Evolutionary conservation across 2,329 filamentous ascomycete species (phyloP), one percentile per base, ranked within the genome.

Genomic region (Neofusicoccum cordaticola): DNA sequence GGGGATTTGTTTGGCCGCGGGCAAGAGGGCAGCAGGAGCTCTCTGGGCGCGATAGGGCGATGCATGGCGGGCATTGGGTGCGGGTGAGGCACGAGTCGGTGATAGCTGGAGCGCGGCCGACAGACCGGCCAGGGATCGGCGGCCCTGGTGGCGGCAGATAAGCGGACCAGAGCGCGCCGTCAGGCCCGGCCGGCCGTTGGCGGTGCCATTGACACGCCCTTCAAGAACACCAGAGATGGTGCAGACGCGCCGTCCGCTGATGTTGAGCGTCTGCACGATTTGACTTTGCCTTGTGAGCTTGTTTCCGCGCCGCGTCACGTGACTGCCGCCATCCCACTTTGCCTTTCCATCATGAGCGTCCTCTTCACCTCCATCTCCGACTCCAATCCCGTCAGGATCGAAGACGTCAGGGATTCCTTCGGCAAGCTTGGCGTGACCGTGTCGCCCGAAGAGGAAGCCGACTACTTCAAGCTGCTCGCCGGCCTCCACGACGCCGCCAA

Each of bases 401-500:
- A 62, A 19, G 58, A 62, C 17, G 58, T 62, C 9, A 11, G 45
- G 4, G 22, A 52, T 19, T 56, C 44, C 2, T 31, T 82, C 0
- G 62, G 70, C 41, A 71, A 74, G 6, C 70, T 82, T 3, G 78
- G 78, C 6, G 66, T 82, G 44, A 74, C 74, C 0, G 58, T 62
- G 62, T 69, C 11, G 70, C 70, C 22, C 35, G 81, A 81, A 47
- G 80, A 85, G 62, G 78, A 71, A 51, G 71, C 71, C 19, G 81
- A 84, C 65, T 85, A 83, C 64, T 74, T 80, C 19, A 78, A 78
- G 9, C 77, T 85, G 0, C 75, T 85, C 0, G 82, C 82, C 17
- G 83, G 82, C 0, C 79, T 84, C 0, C 82, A 85, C 64, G 82
- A 85, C 62, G 82, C 81, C 44, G 82, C 82, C 0, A 78, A 83